Percentiles rank a stretch among this genome's conserved stretches.
Evolutionary conservation across 169 alveolate species (phyloP).

Genomic region (Plasmodium gonderi): DNA sequence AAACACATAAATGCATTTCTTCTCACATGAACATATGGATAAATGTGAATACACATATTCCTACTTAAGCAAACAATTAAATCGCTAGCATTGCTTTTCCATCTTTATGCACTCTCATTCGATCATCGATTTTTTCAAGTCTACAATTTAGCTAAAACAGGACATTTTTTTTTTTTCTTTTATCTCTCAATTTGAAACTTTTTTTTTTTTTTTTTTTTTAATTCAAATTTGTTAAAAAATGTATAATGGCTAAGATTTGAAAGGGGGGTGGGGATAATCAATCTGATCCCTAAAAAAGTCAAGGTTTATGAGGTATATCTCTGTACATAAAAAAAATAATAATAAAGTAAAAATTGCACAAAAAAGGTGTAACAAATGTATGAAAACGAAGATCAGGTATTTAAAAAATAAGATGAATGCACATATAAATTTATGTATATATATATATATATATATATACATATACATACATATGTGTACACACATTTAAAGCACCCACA

Average conservation of each 20-base stretch:
- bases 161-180: neutral
- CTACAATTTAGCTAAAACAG: neutral
- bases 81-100: no score
- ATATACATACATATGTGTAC: neutral
- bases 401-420: neutral
- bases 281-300: neutral
- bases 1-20: no score
- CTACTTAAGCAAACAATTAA: no score
- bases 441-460: neutral
- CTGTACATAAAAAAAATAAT: neutral
- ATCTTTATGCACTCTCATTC: no score
- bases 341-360: neutral
- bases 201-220: neutral
- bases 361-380: neutral
- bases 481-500: neutral
- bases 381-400: neutral
- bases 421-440: neutral
- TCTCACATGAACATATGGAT: no score
- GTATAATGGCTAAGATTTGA: no score
- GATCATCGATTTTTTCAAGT: neutral
- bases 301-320: neutral
- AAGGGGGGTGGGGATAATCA: neutral
- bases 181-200: neutral
- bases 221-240: neutral
- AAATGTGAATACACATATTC: no score